A percentile compares a stretch with the other conserved stretches of the same genome.
These are phyloP conservation scores for Stenocarpella maydis DNA, from an alignment of 2,329 filamentous ascomycete genomes.

Conservation along the genomic window DNA sequence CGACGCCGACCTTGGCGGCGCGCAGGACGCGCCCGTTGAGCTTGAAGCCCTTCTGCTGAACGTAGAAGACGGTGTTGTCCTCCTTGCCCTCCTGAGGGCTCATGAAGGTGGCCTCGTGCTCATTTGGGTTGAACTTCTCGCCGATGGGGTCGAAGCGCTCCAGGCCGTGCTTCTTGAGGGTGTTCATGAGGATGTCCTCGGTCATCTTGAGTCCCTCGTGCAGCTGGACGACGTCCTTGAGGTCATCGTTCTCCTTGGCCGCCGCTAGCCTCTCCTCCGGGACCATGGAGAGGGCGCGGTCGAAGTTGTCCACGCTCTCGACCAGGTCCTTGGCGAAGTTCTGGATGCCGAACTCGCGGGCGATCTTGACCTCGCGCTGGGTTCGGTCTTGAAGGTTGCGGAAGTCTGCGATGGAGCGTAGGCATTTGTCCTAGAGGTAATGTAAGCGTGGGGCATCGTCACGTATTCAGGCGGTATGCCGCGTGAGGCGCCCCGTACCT, in stretches of 20 bases:
- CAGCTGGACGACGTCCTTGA: conserved; percentile 79
- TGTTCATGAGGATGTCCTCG: conserved; percentile 84
- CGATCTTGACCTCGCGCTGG: conserved; percentile 84
- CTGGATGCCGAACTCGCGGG: conserved; percentile 93
- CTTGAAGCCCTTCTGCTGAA: conserved; percentile 95
- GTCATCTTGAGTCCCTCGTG: conserved; percentile 96
- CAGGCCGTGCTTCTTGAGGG: conserved; percentile 92
- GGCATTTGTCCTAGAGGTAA: conserved; percentile 81
- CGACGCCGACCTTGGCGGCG: conserved; percentile 94
- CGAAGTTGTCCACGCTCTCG: conserved; percentile 95
- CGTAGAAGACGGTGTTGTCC: conserved; percentile 88
- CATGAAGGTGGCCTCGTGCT: conserved; percentile 97
- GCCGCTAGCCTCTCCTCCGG: conserved; percentile 74
- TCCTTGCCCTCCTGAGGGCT: conserved; percentile 87
- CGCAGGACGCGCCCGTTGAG: conserved; percentile 90
- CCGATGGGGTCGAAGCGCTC: conserved; percentile 85
- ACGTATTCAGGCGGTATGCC: neutral
- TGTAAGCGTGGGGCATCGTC: conserved; percentile 20
- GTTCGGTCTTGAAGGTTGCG: conserved; percentile 97
- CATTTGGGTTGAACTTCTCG: conserved; percentile 94
- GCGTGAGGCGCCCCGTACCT: conserved; percentile 65
- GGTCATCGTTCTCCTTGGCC: conserved; percentile 57
- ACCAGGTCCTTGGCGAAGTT: conserved; percentile 95
- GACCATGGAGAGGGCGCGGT: conserved; percentile 86
- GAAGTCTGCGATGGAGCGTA: conserved; percentile 95